Base-by-base conservation (phyloP, 306 rosid species). In the Senna tora region DNA sequence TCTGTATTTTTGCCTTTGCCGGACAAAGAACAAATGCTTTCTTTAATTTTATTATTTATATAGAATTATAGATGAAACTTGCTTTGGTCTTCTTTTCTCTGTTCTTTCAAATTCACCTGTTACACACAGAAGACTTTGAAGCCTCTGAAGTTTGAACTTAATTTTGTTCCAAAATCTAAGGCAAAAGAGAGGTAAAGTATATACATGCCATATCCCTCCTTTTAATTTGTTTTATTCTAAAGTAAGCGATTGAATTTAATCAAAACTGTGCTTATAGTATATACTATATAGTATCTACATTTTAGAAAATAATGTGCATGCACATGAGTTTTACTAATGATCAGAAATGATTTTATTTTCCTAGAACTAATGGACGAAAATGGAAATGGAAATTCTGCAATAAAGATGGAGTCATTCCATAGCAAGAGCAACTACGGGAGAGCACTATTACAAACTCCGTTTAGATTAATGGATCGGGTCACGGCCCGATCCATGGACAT, bases 401-500 rank as follows among this genome's bases (percentile, higher is more conserved):
- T 6, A 5, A 79, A 66, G 21, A 5, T 74, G 38, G 42, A 82
- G 61, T 82, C 86, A 4, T 82, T 82, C 47, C 9, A 45, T 32
- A 71, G 72, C 53, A 1, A 52, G 2, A 7, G 33, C 1, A 83
- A 32, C 6, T 83, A 79, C 2, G 76, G n/a, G 0, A 59, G 28
- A 55, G 86, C 86, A 5, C 13, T 83, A 0, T 5, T 47, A 56
- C 9, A 67, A 6, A 79, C 81, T 0, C 86, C 84, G 2, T 47
- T 0, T 0, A 63, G 86, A 21, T 2, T 83, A 3, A 30, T 11
- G 56, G 70, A 83, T 53, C 60, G 84, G 2, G 33, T 71, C 0
- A 6, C 65, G 2, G 73, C 76, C 1, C 76, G 79, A 14, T 83
- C 81, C 0, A 71, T 4, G 19, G 86, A 83, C 4, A 78, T 75